A percentile compares a stretch with the other conserved stretches of the same genome.
phyloP scores from a whole-genome alignment of 2,329 filamentous ascomycete genomes.

The Aspergillus niger region DNA sequence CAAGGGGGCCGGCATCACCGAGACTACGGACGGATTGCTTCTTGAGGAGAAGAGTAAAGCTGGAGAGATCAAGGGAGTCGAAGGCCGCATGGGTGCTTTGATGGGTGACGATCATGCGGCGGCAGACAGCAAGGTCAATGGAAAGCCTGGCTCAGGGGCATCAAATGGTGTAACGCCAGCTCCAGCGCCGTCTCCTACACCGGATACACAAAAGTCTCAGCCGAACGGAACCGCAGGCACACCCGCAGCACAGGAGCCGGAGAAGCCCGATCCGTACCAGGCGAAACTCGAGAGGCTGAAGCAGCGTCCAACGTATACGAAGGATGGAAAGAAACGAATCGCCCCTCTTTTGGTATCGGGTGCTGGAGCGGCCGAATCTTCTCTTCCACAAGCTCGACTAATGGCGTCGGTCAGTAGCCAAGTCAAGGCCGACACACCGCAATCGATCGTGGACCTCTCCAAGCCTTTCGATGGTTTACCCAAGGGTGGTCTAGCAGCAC shows the following conservation, averaged over 20 bases:
- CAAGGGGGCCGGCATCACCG: conserved; percentile 85
- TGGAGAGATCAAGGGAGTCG: conserved; percentile 82
- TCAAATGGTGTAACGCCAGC: conserved; percentile 50
- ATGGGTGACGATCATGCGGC: conserved; percentile 78
- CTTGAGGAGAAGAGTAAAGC: conserved; percentile 91
- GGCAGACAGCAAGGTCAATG: conserved; percentile 56
- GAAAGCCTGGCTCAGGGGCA: conserved; percentile 37
- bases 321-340: conserved; percentile 95
- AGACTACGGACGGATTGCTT: conserved; percentile 84
- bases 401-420: conserved; percentile 72
- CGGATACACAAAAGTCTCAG: conserved; percentile 37
- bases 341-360: conserved; percentile 89
- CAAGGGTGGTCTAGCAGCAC: conserved; percentile 79
- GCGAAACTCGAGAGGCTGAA: conserved; percentile 72
- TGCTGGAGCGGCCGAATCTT: conserved; percentile 82
- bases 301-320: conserved; percentile 88
- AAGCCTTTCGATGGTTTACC: conserved; percentile 93
- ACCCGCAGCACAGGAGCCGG: conserved; percentile 36
- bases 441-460: conserved; percentile 83
- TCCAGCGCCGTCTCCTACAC: conserved; percentile 33
- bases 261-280: conserved; percentile 56
- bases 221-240: conserved; percentile 39
- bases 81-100: conserved; percentile 95
- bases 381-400: conserved; percentile 82
- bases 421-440: conserved; percentile 70